Evolutionary conservation across 2,329 filamentous ascomycete species (phyloP), one percentile per base, ranked within the genome.

Genomic region (Claviceps monticola): DNA sequence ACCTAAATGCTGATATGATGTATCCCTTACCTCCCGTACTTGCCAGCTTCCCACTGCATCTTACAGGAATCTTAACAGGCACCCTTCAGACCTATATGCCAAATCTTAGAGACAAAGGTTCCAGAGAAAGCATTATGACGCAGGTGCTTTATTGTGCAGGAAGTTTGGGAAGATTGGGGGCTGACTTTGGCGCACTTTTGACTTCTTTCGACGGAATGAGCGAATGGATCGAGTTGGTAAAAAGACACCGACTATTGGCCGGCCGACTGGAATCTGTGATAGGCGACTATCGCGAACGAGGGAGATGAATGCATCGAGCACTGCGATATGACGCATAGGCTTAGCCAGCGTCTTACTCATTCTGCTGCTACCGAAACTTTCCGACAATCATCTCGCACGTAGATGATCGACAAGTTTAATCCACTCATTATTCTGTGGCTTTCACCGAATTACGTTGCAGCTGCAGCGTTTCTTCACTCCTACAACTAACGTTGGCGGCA

Each of bases 91-190:
- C 70, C 14, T 95, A 96, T 64, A 73, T 97, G 2, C 87, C 89
- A 0, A 88, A 86, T 48, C 80, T 97, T 3, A 80, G 78, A 57
- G 90, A 96, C 60, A 83, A 83, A 56, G 79, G 84, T 23, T 84
- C 86, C 0, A 74, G 89, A 36, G 91, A 97, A 63, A 95, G 88
- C 62, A 75, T 97, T 51, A 70, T 96, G 39, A 97, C 90, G 0
- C 91, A 97, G 64, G 86, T 96, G 0, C 71, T 97, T 8, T 97
- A 96, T 67, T 95, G 89, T 60, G 90, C 91, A 0, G 87, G 88
- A 46, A 96, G 90, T 68, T 71, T 98, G 48, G 91, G 91, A 0
- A 78, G 93, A 46, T 71, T 97, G 0, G 93, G 93, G 2, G 90
- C 88, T 1, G 93, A 98, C 65, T 98, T 98, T 67, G 85, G 90